phyloP scores from a whole-genome alignment of 2,329 filamentous ascomycete species.

The Ascochyta rabiei region DNA sequence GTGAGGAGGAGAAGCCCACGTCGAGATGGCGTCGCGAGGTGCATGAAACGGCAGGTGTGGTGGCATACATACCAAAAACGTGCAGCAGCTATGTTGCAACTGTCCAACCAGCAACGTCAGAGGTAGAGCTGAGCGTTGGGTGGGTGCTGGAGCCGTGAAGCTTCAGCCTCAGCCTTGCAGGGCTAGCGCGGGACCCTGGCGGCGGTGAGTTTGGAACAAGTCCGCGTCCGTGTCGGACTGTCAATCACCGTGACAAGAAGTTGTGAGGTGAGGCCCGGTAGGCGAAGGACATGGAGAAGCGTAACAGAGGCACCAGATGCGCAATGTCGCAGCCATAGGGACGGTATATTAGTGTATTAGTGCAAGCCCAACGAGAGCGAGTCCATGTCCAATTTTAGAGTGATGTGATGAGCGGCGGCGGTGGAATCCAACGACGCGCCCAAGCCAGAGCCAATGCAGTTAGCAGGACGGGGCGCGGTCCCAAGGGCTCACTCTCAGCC shows the following conservation, averaged over 20 bases:
- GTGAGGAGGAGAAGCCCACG: neutral
- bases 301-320: neutral
- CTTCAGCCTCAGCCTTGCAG: conserved; percentile 6
- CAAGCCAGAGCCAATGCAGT: neutral
- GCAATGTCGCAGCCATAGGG: conserved; percentile 1
- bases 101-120: conserved; percentile 15
- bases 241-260: neutral
- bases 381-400: conserved; percentile 17
- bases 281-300: neutral
- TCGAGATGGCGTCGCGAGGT: neutral
- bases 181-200: conserved; percentile 15
- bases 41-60: neutral
- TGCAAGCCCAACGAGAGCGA: neutral
- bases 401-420: neutral
- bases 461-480: conserved; percentile 8
- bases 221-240: conserved; percentile 5
- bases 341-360: neutral
- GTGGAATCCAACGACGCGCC: conserved; percentile 7
- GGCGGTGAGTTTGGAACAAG: conserved; percentile 12
- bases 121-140: conserved; percentile 5
- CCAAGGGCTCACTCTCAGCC: conserved; percentile 14
- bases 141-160: neutral
- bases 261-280: neutral
- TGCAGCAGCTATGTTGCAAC: conserved; percentile 5
- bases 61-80: neutral